Conservation (phyloP, 768 basidiomycete species). For the Tricholoma sp. region DNA sequence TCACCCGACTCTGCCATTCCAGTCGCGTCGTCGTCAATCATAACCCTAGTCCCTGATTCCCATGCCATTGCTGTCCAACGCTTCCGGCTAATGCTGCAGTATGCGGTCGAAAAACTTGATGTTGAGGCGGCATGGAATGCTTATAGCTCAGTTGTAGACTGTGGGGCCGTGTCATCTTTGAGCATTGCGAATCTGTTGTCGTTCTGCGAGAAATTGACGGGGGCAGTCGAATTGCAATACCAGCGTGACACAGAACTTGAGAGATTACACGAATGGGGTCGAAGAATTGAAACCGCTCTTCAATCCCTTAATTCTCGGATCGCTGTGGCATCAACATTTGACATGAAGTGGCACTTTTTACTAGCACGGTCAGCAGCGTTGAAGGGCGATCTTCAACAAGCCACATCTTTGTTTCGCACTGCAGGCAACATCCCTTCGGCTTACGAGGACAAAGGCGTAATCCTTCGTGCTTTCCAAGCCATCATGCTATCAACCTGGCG, state of each 20-base stretch:
- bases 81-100: constrained; percentile 6
- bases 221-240: constrained; percentile 18
- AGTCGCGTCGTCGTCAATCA: not conserved
- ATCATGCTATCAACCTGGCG: constrained; percentile 32
- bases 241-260: not conserved
- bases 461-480: constrained; percentile 29
- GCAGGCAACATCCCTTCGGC: constrained; percentile 17
- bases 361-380: constrained; percentile 8
- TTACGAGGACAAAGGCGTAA: constrained; percentile 15
- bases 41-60: not conserved
- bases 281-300: not conserved
- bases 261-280: not conserved
- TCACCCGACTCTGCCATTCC: not conserved
- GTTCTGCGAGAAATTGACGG: constrained; percentile 20
- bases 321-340: constrained; percentile 1
- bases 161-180: constrained; percentile 4
- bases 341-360: constrained; percentile 11
- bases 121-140: constrained; percentile 36
- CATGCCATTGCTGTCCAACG: not conserved
- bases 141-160: constrained; percentile 23
- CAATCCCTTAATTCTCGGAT: not conserved
- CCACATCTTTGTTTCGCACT: constrained; percentile 18
- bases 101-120: constrained; percentile 20
- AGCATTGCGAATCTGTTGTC: constrained; percentile 4
- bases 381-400: constrained; percentile 5